Base-by-base conservation (phyloP, 2,329 filamentous ascomycete genomes). In the Metarhizium brunneum region DNA sequence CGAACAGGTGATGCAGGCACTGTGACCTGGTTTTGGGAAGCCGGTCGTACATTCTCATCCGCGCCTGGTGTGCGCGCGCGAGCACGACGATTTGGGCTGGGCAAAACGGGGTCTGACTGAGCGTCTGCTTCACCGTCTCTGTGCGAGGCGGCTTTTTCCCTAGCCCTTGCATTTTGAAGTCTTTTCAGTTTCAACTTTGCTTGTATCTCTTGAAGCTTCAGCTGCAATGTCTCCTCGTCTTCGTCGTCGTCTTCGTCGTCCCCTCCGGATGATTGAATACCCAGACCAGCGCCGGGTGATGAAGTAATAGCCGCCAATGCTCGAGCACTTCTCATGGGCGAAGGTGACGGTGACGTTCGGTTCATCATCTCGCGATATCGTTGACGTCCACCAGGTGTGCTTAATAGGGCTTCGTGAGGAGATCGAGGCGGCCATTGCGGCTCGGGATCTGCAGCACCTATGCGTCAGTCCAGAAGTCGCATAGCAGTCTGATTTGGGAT, bases 161-260 rank as follows among this genome's bases (percentile, higher is more conserved):
- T 63, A 32, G 56, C 61, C 53, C 63, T 70, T 51, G 69, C 71
- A 66, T 85, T 86, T 68, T 94, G 88, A 14, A 97, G 74, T 65
- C 87, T 91, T 71, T 96, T 97, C 60, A 97, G 71, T 70, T 87
- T 94, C 53, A 97, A 73, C 58, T 87, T 86, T 6, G 92, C 90
- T 69, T 97, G 86, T 57, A 99, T 95, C 55, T 89, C 90, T 60
- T 92, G 85, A 5, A 97, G 75, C 68, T 95, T 86, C 59, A 99
- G 74, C 66, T 95, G 84, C 38, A 97, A 73, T 1, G 85, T 95
- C 74, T 97, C 92, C 69, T 96, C 92, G 62, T 95, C 92, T 6
- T 95, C 87, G 4, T 89, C 79, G 4, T 73, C 74, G 3, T 76
- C 73, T 5, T 71, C 73, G 52, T 72, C 66, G 14, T 65, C 67